A percentile compares a stretch with the other conserved stretches of the same genome.
Conservation (phyloP, 805 yeast species). For the Priceomyces melissophilus region DNA sequence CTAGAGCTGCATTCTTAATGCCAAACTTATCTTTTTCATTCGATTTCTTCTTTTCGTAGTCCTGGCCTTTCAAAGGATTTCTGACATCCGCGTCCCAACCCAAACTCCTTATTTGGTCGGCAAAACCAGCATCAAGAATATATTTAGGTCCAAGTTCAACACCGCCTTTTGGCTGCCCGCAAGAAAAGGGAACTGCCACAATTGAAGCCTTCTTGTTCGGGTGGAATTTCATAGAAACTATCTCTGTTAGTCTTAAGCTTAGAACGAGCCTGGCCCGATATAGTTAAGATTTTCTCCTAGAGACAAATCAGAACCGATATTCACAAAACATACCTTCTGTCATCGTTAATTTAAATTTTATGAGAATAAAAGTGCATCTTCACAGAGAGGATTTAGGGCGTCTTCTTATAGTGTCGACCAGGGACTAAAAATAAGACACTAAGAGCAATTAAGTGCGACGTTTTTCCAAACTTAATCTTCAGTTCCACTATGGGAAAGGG, state of each 20-base stretch:
- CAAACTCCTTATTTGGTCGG: constrained; percentile 55
- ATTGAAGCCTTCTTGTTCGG: constrained; percentile 58
- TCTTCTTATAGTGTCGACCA: too few relatives aligned
- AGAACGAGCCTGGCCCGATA: too few relatives aligned
- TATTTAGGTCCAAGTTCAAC: constrained; percentile 93
- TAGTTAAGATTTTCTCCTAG: too few relatives aligned
- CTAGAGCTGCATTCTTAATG: constrained; percentile 72
- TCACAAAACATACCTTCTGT: not conserved
- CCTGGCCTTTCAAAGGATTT: constrained; percentile 52
- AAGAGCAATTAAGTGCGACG: too few relatives aligned
- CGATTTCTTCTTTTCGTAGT: constrained; percentile 41
- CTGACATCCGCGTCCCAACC: constrained; percentile 66
- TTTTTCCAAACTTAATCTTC: not conserved
- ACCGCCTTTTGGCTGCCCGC: constrained; percentile 93
- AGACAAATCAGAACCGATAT: too few relatives aligned
- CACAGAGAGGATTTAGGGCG: too few relatives aligned
- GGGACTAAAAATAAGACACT: too few relatives aligned
- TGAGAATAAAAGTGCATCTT: too few relatives aligned
- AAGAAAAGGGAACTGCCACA: constrained; percentile 88
- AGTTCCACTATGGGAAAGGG: not conserved
- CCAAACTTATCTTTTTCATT: constrained; percentile 48
- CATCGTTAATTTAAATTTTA: not conserved
- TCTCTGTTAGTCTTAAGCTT: constrained; percentile 4
- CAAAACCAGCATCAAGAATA: constrained; percentile 69
- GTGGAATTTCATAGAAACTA: constrained; percentile 41